Evolutionary conservation across 2,329 filamentous ascomycete genomes (phyloP), one percentile per base, ranked within the genome.

Genomic region (Byssochlamys sp.): DNA sequence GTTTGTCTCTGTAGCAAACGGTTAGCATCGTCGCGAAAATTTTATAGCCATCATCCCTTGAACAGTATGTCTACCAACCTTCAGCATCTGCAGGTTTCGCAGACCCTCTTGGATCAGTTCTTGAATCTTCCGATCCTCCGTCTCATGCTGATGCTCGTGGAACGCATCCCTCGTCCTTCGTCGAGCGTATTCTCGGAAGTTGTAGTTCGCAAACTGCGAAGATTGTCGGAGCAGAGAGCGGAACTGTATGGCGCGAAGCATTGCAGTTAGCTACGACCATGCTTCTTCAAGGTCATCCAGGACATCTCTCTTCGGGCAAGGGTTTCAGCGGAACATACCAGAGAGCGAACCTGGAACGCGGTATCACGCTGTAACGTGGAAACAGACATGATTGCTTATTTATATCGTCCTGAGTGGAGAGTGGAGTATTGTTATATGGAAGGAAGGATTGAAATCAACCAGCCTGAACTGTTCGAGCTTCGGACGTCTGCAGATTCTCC

Each of bases 171-270:
- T 84, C 71, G 94, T 96, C 74, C 92, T 84, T 70, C 94, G 87
- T 75, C 86, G 88, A 56, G 94, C 91, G 75, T 99, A 99, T 74
- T 96, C 92, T 77, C 94, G 85, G 81, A 96, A 99, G 78, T 97
- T 99, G 80, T 97, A 99, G 65, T 88, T 85, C 61, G 90, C 84
- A 75, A 99, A 97, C 70, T 96, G 89, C 61, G 82, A 81, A 61
- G 90, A 86, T 73, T 94, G 88, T 66, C 91, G 88, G 68, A 97
- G 80, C 67, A 99, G 80, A 69, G 92, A 92, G 64, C 94, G 91
- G 77, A 96, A 97, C 91, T 96, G 62, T 55, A 33, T 2, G 54
- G 25, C 12, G 12, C 6, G 10, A 25, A 51, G 5, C 39, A 57
- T 27, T 14, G 35, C 28, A 33, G 35, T 35, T 29, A 55, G 53